Evolutionary conservation across 139 green algal genomes (phyloP), one percentile per base, ranked within the genome.

Genomic region (Tetradesmus obliquus): DNA sequence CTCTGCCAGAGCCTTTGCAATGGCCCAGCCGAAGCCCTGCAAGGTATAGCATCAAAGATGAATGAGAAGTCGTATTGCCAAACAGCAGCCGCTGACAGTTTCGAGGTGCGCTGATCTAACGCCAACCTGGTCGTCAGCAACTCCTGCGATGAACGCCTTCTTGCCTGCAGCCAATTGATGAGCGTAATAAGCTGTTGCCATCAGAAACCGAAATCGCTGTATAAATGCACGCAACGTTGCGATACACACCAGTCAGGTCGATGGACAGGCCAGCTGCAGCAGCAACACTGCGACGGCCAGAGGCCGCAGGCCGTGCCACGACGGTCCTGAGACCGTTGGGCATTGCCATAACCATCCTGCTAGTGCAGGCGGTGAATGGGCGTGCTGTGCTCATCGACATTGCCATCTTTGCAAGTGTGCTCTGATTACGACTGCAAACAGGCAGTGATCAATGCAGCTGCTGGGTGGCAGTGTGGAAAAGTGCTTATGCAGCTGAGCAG

Each of bases 101-200:
- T 19, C 15, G 15, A 76, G 6, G 9, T 24, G 66, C 66, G 66
- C 66, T 76, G 66, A 76, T 24, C 15, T 55, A 89, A 62, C 32
- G 55, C 86, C 24, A 83, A 97, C 97, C 95, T 99, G 96, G 95
- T 99, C 98, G 90, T 99, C 98, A 62, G 98, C 98, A 62, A 99
- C 97, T 62, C 98, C 98, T 60, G 98, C 98, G 62, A 99, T 98
- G 95, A 99, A 99, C 0, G 98, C 98, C 91, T 98, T 98, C 96
- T 99, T 99, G 72, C 98, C 98, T 99, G 95, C 86, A 84, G 15
- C 7, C 15, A 20, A 66, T 13, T 1, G 24, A 1, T 6, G 12
- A 84, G 8, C 24, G 84, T 76, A 3, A 24, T 7, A 3, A 24
- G 17, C 66, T 24, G 15, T 3, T 24, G 0, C 5, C 4, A n/a